Evolutionary conservation across 139 green algal genomes (phyloP), one percentile per base, ranked within the genome.

Genomic region (Chlorokybus atmophyticus): DNA sequence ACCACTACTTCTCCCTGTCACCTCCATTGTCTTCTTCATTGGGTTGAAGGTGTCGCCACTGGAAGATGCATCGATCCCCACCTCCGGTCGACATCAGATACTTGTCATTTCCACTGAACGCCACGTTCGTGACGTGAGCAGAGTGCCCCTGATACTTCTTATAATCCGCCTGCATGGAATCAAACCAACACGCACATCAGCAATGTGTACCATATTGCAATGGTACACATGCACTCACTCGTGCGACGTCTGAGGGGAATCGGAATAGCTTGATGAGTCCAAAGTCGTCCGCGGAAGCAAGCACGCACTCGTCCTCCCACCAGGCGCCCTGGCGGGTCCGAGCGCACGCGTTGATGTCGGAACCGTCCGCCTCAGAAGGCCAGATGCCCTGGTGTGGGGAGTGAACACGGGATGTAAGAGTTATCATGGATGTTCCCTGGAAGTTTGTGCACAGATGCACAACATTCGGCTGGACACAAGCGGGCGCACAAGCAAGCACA

Each of bases 111-210:
- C 6, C n/a, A 7, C 42, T 48, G 64, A 82, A 83, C 31, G 72
- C 53, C 39, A 84, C 76, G 27, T 73, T 64, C 76, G 79, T 73
- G 23, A 87, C 76, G 68, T 85, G 78, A 19, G 60, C 68, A 41
- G 55, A 77, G 74, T 87, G 81, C 32, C 81, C 81, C 8, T 62
- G 55, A 68, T 84, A 85, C 35, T 10, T 14, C 10, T 44, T 44
- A 14, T 44, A 44, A 14, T 44, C 35, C 35, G 35, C 35, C 35
- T 44, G 35, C 10, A 14, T 10, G 14, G 35, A 14, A 44, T 14
- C 14, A 44, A 44, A 44, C 10, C 10, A 44, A 44, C 14, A 10
- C 10, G 35, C 35, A 44, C 14, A 44, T 10, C 35, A 14, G 35
- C 35, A 44, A 14, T 10, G 35, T 14, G 35, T 21, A 44, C 35